These are phyloP conservation scores for Dothistroma pini DNA, from an alignment of 2,329 filamentous ascomycete species.

Conservation along the genomic window DNA sequence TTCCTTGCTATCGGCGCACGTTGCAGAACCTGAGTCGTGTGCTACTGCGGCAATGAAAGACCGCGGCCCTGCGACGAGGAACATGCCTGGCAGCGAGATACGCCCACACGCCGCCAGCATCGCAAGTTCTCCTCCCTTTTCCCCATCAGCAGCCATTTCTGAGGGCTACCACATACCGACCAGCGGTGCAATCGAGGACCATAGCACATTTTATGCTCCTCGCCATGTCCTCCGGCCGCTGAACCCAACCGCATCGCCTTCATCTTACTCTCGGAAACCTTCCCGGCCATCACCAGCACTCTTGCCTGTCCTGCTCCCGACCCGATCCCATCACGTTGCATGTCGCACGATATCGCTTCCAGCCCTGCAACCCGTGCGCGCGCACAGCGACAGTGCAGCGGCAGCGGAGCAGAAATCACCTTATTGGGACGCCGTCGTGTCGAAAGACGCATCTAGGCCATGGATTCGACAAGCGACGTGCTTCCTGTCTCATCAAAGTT, in stretches of 20 bases:
- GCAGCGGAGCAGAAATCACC: not conserved
- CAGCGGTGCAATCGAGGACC: not conserved
- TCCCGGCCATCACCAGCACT: not conserved
- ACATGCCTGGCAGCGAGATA: not conserved
- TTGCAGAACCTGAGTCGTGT: not conserved
- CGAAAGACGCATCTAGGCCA: not conserved
- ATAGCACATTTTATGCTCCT: not conserved
- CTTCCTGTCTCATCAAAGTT: not conserved
- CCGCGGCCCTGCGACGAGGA: not conserved
- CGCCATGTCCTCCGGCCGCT: not conserved
- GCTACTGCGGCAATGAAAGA: not conserved
- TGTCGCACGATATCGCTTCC: not conserved
- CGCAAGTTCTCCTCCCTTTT: too few species aligned
- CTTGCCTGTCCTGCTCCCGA: not conserved
- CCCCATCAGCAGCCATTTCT: not conserved
- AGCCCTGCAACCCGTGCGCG: not conserved
- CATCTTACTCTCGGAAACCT: not conserved
- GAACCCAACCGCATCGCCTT: not conserved
- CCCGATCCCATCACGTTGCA: not conserved
- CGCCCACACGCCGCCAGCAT: too few species aligned
- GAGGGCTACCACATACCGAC: not conserved
- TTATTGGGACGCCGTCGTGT: not conserved
- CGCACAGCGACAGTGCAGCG: not conserved
- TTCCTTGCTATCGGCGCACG: not conserved
- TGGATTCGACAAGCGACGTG: not conserved